Conservation (phyloP, 2,329 filamentous ascomycete species). For the Clathrospora elynae region DNA sequence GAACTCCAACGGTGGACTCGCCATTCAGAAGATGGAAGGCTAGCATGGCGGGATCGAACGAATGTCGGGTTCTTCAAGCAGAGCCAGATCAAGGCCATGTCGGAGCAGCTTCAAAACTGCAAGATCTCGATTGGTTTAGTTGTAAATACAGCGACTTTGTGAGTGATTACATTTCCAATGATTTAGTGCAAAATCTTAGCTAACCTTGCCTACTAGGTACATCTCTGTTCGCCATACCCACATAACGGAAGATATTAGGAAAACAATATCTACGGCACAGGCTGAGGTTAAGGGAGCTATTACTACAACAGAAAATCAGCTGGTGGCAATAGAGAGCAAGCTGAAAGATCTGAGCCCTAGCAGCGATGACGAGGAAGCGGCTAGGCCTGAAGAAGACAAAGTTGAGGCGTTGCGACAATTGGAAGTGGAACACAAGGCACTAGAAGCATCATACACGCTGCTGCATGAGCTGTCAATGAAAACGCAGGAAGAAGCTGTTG, state of each 20-base stretch:
- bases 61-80: conserved; percentile 47
- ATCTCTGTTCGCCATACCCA: conserved; percentile 41
- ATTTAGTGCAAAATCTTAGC: conserved; percentile 8
- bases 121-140: conserved; percentile 39
- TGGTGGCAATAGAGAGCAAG: conserved; percentile 29
- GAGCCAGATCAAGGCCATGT: conserved; percentile 42
- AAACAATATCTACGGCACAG: conserved; percentile 37
- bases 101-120: conserved; percentile 43
- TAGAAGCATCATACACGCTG: conserved; percentile 12
- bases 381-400: conserved; percentile 11
- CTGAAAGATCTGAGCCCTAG: conserved; percentile 32
- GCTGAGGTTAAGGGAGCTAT: conserved; percentile 27
- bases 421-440: conserved; percentile 19
- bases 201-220: conserved; percentile 32
- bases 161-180: conserved; percentile 15
- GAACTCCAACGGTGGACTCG: conserved; percentile 42
- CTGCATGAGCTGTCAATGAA: conserved; percentile 18
- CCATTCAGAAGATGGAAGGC: conserved; percentile 41
- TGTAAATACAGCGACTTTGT: conserved; percentile 43
- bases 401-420: conserved; percentile 16
- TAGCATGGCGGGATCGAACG: conserved; percentile 40
- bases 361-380: conserved; percentile 14
- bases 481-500: conserved; percentile 20
- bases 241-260: conserved; percentile 42
- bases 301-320: conserved; percentile 12